Evolutionary conservation across 345 rosid genomes (phyloP), one percentile per base, ranked within the genome.

Genomic region (Linum tenue): DNA sequence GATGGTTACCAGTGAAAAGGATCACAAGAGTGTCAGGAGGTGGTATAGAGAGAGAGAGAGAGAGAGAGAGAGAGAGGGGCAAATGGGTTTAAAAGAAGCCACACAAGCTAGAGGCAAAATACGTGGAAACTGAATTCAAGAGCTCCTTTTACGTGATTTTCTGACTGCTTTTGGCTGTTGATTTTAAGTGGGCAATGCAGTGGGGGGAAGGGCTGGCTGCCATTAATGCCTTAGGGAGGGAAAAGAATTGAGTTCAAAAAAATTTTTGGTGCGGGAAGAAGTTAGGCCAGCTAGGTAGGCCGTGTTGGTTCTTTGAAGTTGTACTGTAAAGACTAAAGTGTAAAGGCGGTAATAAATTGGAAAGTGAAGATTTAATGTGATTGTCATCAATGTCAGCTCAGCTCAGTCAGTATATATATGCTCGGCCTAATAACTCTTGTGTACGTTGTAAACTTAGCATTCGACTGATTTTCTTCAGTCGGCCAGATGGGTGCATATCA

Each of bases 11-110:
- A 35, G 64, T 55, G 31, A 22, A 64, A 76, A 70, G 73, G 66
- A 72, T 87, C 96, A 85, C 96, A 89, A 77, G 95, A 42, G 14
- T 56, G 67, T 81, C 76, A 77, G 79, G 77, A 72, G 75, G 66
- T 35, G 43, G 31, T 48, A 6, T 48, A 48, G 9, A 48, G 53
- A 48, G 53, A 48, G 53, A 48, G 2, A 2, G 7, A 14, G 2
- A 7, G 51, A 44, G 9, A 44, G 51, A 7, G 51, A 2, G 1
- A 0, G 10, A n/a, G n/a, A n/a, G n/a, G n/a, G 31, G 31, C 31
- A 22, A 22, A 22, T 22, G 31, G 31, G 31, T 22, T 22, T 22
- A 22, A 22, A 22, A 22, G 31, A 22, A 22, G 31, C 31, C 36
- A 69, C n/a, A 51, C n/a, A 37, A 43, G 37, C 38, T 22, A 22